phyloP scores from a whole-genome alignment of 495 filamentous ascomycete species.

The Hypoxylon trugodes region DNA sequence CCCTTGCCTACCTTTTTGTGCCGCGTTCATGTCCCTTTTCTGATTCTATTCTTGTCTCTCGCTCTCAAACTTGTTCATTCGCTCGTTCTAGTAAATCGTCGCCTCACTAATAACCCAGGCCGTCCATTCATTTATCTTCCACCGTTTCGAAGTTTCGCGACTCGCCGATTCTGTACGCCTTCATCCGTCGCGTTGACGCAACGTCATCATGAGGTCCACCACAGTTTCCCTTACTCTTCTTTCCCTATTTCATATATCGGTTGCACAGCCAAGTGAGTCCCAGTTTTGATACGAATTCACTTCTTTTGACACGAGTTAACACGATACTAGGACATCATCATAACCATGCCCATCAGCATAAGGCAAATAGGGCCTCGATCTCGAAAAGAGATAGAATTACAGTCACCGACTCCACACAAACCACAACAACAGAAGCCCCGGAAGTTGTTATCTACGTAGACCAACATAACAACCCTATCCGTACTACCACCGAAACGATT shows the following conservation, averaged over 20 bases:
- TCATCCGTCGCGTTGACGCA: slow-evolving; percentile 11
- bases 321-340: slow-evolving; percentile 33
- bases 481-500: slow-evolving; percentile 45
- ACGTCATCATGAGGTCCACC: slow-evolving; percentile 34
- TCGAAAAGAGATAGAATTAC: slow-evolving; percentile 34
- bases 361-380: slow-evolving; percentile 17
- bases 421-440: slow-evolving; percentile 38
- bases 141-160: not conserved
- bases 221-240: slow-evolving; percentile 32
- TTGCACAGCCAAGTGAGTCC: slow-evolving; percentile 42
- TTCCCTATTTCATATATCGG: slow-evolving; percentile 35
- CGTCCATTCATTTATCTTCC: slow-evolving; percentile 27
- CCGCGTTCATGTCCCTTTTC: slow-evolving; percentile 25
- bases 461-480: slow-evolving; percentile 63
- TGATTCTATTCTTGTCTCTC: slow-evolving; percentile 30
- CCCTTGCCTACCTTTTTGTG: not conserved
- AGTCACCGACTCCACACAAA: slow-evolving; percentile 31
- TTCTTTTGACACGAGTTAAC: slow-evolving; percentile 9
- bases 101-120: slow-evolving; percentile 27
- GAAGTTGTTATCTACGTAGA: slow-evolving; percentile 73
- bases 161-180: slow-evolving; percentile 4
- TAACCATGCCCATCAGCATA: slow-evolving; percentile 37
- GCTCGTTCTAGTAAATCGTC: slow-evolving; percentile 14
- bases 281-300: not conserved
- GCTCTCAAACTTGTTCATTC: slow-evolving; percentile 20